A percentile compares a stretch with the other conserved stretches of the same genome.
Conservation (phyloP, 768 basidiomycete species). For the Obba rivulosa region DNA sequence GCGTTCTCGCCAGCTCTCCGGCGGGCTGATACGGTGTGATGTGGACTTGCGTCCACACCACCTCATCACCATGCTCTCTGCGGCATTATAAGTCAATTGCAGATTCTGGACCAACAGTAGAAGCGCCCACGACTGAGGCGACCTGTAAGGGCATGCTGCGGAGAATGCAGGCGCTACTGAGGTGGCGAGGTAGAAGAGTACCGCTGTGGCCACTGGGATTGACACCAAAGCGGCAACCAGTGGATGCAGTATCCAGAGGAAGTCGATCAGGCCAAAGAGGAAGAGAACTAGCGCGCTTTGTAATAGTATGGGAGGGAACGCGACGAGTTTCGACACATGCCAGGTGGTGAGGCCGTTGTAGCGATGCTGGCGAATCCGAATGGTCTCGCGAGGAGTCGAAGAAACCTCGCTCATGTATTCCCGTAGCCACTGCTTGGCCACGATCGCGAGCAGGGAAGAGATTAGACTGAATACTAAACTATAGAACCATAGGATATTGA, state of each 20-base stretch:
- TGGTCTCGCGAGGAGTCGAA: slow-evolving; percentile 7
- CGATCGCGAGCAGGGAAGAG: slow-evolving; percentile 12
- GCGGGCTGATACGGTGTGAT: not conserved
- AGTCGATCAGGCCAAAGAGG: slow-evolving; percentile 16
- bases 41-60: not conserved
- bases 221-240: slow-evolving; percentile 8
- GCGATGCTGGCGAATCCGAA: slow-evolving; percentile 15
- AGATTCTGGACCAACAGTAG: slow-evolving; percentile 3
- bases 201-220: not conserved
- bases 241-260: slow-evolving; percentile 12
- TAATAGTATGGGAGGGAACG: slow-evolving; percentile 10
- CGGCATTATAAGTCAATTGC: too few relatives aligned
- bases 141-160: slow-evolving; percentile 4
- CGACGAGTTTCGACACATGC: slow-evolving; percentile 19
- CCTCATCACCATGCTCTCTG: too few relatives aligned
- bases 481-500: slow-evolving; percentile 14
- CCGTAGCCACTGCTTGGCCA: slow-evolving; percentile 15
- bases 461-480: slow-evolving; percentile 11
- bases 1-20: not conserved
- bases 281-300: slow-evolving; percentile 13
- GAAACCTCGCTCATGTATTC: slow-evolving; percentile 1
- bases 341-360: slow-evolving; percentile 15
- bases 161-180: slow-evolving; percentile 6
- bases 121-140: slow-evolving; percentile 8
- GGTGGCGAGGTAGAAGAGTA: slow-evolving; percentile 10